Evolutionary conservation across 495 filamentous ascomycete species (phyloP).

Genomic region (Lasiosphaeria miniovina): DNA sequence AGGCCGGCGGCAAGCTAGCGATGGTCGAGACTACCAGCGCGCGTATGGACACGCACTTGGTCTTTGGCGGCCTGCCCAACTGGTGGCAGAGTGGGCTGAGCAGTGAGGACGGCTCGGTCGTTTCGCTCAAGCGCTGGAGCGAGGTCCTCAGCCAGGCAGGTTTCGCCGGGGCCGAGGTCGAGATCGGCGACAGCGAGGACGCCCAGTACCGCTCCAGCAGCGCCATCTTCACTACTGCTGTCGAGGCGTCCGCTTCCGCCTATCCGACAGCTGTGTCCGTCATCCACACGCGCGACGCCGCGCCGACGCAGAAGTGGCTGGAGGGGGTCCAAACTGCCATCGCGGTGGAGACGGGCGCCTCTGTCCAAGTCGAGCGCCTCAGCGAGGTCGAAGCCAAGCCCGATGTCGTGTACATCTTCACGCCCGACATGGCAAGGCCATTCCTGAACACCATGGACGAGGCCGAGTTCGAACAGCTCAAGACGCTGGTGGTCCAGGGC

Average conservation of each 20-base stretch:
- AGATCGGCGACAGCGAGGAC: slow-evolving; percentile 20
- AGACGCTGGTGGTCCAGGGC: slow-evolving; percentile 11
- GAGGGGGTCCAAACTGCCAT: neutral
- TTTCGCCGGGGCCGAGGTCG: slow-evolving; percentile 46
- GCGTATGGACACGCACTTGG: slow-evolving; percentile 25
- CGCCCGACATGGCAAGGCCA: slow-evolving; percentile 13
- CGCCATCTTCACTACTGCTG: slow-evolving; percentile 12
- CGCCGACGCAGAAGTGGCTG: slow-evolving; percentile 11
- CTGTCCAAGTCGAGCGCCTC: neutral
- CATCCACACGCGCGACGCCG: neutral
- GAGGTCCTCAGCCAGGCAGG: slow-evolving; percentile 31
- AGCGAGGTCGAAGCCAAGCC: neutral
- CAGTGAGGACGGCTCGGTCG: slow-evolving; percentile 42
- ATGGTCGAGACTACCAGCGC: slow-evolving; percentile 35
- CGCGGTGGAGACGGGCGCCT: neutral
- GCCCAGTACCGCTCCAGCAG: slow-evolving; percentile 6
- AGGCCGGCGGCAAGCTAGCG: slow-evolving; percentile 39
- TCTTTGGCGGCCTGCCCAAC: slow-evolving; percentile 39
- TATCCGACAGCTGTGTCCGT: neutral
- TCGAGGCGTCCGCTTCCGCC: neutral
- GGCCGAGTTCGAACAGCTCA: slow-evolving; percentile 9
- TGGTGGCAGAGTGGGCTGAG: slow-evolving; percentile 51
- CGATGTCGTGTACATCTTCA: slow-evolving; percentile 21
- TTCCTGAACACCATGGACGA: slow-evolving; percentile 13
- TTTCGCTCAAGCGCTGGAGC: slow-evolving; percentile 38